Conservation (phyloP, 148 eudicot genomes). For the Vaccinium darrowii region DNA sequence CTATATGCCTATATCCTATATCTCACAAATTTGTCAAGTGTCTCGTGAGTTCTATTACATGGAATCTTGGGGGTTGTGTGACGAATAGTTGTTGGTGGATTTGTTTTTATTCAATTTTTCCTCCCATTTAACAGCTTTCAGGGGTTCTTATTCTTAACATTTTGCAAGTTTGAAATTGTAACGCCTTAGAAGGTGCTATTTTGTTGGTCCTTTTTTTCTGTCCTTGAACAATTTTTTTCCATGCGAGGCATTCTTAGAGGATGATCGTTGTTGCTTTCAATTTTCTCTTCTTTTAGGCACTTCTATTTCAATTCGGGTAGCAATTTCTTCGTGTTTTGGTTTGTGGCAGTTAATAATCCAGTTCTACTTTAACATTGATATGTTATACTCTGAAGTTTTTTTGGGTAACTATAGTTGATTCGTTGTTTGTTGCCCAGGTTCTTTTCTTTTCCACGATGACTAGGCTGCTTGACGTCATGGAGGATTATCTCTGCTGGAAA, state of each 20-base stretch:
- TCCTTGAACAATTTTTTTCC: neutral
- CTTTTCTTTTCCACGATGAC: conserved; percentile 99
- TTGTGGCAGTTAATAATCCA: neutral
- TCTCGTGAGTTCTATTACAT: conserved; percentile 8
- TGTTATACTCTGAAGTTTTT: neutral
- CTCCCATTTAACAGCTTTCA: neutral
- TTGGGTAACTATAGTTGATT: neutral
- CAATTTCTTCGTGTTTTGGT: neutral
- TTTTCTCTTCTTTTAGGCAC: neutral
- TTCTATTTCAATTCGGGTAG: neutral
- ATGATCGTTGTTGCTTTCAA: neutral
- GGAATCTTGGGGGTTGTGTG: neutral
- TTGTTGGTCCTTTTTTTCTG: neutral
- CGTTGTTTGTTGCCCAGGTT: conserved; percentile 46
- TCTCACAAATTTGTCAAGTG: neutral
- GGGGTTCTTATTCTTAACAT: neutral
- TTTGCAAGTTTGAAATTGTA: neutral
- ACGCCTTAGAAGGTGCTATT: neutral
- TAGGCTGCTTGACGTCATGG: conserved; percentile 97
- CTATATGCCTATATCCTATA: neutral
- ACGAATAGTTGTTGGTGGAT: neutral
- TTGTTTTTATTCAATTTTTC: neutral
- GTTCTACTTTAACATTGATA: neutral
- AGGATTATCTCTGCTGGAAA: conserved; percentile 95
- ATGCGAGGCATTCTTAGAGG: conserved; percentile 2